Evolutionary conservation across 1,284 basidiomycete genomes (phyloP), one percentile per base, ranked within the genome.

Genomic region (Thecaphora thlaspeos): DNA sequence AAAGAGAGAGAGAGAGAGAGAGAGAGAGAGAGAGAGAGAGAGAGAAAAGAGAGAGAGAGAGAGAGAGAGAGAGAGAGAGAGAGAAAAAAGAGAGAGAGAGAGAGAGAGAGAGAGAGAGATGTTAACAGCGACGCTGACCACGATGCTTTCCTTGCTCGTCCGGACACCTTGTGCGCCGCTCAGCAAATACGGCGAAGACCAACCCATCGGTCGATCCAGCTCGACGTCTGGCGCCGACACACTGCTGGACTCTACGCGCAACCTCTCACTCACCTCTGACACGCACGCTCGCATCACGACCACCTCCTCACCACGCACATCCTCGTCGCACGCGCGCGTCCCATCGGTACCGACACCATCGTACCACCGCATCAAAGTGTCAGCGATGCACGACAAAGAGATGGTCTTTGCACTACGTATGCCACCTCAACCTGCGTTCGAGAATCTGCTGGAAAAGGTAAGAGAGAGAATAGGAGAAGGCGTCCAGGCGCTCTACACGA

Each of bases 331-430:
- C 17, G 55, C 51, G 23, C 47, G 45, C 23, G 24, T 28, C 26
- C 26, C 26, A 28, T 28, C 26, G 7, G 5, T 28, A 30, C 48
- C 56, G 37, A 54, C 51, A 34, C 52, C 67, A 10, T 48, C 61
- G n/a, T 62, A 50, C 86, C 89, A 34, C 86, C 90, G 34, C 94
- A 95, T 99, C 81, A 99, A 99, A 81, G 91, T 99, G 49, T 95
- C 94, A 75, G 88, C 95, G 78, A 84, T 88, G 28, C 83, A 88
- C 55, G 88, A 91, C 23, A 24, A 54, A 17, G 90, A 96, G 76
- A 94, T 97, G 77, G 82, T 98, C 46, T 91, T 98, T 58, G 94
- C 95, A 3, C 91, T 98, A 47, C 87, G 95, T n/a, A 93, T 97
- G 39, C 92, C 94, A 70, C 91, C 94, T n/a, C 85, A 84, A 34